These are phyloP conservation scores for Mycena latifolia DNA, from an alignment of 768 basidiomycete genomes.

Conservation along the genomic window DNA sequence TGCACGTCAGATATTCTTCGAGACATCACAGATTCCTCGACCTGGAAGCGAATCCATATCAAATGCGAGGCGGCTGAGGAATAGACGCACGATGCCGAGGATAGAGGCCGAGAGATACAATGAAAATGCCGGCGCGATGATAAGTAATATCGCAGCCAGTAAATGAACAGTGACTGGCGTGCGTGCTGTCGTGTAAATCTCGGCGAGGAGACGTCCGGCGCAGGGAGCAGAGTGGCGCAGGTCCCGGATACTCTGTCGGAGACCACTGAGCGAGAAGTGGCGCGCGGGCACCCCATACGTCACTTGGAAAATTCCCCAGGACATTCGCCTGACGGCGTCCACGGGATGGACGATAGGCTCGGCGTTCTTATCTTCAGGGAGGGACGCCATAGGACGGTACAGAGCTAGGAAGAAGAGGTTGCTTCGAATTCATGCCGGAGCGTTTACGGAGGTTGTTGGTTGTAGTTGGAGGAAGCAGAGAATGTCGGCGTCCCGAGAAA, in stretches of 20 bases:
- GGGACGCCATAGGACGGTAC: not conserved
- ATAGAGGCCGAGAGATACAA: conserved; percentile 49
- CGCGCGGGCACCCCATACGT: conserved; percentile 42
- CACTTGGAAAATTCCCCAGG: conserved; percentile 52
- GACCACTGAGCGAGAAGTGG: conserved; percentile 1
- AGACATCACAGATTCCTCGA: conserved; percentile 26
- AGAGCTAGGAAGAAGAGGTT: conserved; percentile 19
- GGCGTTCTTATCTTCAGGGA: not conserved
- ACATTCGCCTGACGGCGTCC: conserved; percentile 36
- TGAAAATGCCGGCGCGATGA: conserved; percentile 48
- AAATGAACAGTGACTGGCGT: conserved; percentile 41
- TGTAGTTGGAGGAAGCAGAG: conserved; percentile 21
- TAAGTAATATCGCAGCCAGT: conserved; percentile 44
- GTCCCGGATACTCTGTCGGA: conserved; percentile 8
- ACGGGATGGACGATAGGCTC: not conserved
- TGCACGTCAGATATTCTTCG: conserved; percentile 17
- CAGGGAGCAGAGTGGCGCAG: conserved; percentile 20
- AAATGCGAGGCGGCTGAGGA: conserved; percentile 26
- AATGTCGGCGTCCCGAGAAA: conserved; percentile 4
- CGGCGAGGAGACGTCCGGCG: conserved; percentile 39
- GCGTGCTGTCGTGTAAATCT: conserved; percentile 41
- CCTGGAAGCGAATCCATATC: conserved; percentile 17
- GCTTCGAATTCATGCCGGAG: conserved; percentile 24
- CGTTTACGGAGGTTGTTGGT: conserved; percentile 22
- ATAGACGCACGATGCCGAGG: conserved; percentile 46